Percentiles rank a stretch among this genome's conserved stretches.
Evolutionary conservation across 768 basidiomycete genomes (phyloP).

Genomic region (Chalciporus chontae): DNA sequence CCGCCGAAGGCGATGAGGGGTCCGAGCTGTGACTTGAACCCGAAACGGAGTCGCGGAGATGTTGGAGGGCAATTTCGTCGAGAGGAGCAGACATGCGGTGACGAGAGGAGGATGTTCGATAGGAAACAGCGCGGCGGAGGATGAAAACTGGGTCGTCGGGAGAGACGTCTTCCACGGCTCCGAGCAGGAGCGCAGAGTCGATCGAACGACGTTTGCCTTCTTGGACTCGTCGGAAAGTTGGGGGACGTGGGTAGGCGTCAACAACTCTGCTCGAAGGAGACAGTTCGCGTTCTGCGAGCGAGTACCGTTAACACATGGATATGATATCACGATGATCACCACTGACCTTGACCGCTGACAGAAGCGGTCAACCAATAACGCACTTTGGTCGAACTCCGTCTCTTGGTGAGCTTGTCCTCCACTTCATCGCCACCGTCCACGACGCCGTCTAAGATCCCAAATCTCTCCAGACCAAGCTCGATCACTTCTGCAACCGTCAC

Average conservation of each 20-base stretch:
- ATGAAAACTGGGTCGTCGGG: conserved; percentile 88
- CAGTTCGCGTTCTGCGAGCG: conserved; percentile 67
- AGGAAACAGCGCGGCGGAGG: conserved; percentile 76
- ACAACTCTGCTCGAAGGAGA: conserved; percentile 78
- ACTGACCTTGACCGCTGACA: conserved; percentile 60
- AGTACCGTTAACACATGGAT: conserved; percentile 7
- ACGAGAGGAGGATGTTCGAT: conserved; percentile 67
- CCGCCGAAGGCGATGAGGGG: conserved; percentile 16
- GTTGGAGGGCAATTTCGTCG: conserved; percentile 78
- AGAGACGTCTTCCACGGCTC: conserved; percentile 68
- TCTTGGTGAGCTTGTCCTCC: conserved; percentile 85
- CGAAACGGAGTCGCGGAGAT: conserved; percentile 60
- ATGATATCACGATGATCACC: not conserved
- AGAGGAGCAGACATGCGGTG: conserved; percentile 72
- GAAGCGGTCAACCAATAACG: conserved; percentile 75
- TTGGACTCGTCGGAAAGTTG: conserved; percentile 57
- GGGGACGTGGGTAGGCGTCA: conserved; percentile 78
- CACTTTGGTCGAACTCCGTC: conserved; percentile 73
- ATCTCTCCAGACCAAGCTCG: conserved; percentile 86
- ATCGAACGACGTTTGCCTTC: conserved; percentile 82
- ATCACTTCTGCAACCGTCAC: conserved; percentile 96
- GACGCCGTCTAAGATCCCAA: conserved; percentile 95
- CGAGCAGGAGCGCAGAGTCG: conserved; percentile 72
- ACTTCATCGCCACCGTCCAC: conserved; percentile 98
- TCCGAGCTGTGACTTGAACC: conserved; percentile 59